Percentiles rank a stretch among this genome's conserved stretches.
phyloP scores from a whole-genome alignment of 1,139 yeast species.

The Suhomyces terraborum region DNA sequence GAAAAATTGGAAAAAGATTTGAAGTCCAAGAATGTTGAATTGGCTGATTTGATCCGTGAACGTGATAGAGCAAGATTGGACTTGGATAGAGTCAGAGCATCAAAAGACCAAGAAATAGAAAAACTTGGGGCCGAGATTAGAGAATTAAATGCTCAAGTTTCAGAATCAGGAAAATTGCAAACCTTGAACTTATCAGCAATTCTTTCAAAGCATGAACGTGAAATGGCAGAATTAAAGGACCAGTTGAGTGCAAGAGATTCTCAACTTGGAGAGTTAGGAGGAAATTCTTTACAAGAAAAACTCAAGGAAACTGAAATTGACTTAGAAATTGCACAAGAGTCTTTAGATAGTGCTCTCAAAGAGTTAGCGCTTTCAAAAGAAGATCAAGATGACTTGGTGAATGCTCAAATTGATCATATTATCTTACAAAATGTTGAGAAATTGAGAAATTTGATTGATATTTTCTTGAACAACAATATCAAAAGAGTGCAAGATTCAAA shows the following conservation, averaged over 20 bases:
- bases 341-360: constrained; percentile 71
- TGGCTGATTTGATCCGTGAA: constrained; percentile 87
- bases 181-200: constrained; percentile 65
- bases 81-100: constrained; percentile 69
- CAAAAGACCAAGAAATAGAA: constrained; percentile 68
- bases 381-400: constrained; percentile 55
- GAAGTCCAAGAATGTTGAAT: constrained; percentile 81
- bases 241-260: constrained; percentile 34
- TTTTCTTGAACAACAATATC: constrained; percentile 68
- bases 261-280: constrained; percentile 12
- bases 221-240: constrained; percentile 45
- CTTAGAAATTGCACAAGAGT: constrained; percentile 75
- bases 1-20: constrained; percentile 83
- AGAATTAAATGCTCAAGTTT: constrained; percentile 59
- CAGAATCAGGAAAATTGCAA: constrained; percentile 66
- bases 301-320: constrained; percentile 76
- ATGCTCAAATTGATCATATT: constrained; percentile 61
- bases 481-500: constrained; percentile 73
- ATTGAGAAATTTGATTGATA: constrained; percentile 64
- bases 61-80: constrained; percentile 88
- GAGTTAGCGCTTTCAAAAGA: constrained; percentile 60
- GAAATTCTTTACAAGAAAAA: constrained; percentile 42
- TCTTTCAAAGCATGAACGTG: constrained; percentile 63
- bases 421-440: constrained; percentile 52
- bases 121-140: constrained; percentile 66